Conservation (phyloP, 345 rosid species). For the Mercurialis annua region DNA sequence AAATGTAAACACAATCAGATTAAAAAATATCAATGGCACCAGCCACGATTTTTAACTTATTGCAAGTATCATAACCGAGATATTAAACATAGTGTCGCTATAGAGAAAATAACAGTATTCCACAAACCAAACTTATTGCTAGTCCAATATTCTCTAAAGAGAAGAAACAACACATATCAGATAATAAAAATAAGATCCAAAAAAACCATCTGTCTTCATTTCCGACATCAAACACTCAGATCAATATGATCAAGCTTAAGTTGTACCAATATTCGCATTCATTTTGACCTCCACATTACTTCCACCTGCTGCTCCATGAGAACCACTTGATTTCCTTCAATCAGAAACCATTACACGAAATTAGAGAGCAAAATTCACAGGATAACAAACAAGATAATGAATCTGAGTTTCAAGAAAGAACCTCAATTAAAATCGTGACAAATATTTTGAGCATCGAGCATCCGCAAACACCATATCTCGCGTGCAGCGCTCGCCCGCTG, state of each 20-base stretch:
- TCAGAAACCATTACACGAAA: neutral
- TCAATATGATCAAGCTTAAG: neutral
- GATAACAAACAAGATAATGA: neutral
- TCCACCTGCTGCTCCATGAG: constrained; percentile 7
- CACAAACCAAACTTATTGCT: constrained; percentile 6
- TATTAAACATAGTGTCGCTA: neutral
- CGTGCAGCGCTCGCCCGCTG: constrained; percentile 22
- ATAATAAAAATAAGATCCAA: too few species aligned
- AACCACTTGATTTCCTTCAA: neutral
- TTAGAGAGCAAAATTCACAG: neutral
- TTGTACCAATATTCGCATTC: neutral
- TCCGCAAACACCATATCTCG: constrained; percentile 15
- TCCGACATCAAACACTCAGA: neutral
- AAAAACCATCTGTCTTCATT: too few species aligned
- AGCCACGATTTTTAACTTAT: neutral
- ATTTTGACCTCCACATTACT: neutral
- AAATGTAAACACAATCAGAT: too few species aligned
- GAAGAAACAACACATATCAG: too few species aligned
- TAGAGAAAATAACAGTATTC: neutral
- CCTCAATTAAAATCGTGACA: constrained; percentile 13
- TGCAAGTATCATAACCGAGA: neutral
- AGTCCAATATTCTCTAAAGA: too few species aligned
- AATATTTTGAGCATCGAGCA: constrained; percentile 14
- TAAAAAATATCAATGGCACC: neutral
- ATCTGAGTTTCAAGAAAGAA: constrained; percentile 15